These are phyloP conservation scores for Rhizopus delemar DNA, from an alignment of 371 early-diverging fungal species.

Conservation along the genomic window DNA sequence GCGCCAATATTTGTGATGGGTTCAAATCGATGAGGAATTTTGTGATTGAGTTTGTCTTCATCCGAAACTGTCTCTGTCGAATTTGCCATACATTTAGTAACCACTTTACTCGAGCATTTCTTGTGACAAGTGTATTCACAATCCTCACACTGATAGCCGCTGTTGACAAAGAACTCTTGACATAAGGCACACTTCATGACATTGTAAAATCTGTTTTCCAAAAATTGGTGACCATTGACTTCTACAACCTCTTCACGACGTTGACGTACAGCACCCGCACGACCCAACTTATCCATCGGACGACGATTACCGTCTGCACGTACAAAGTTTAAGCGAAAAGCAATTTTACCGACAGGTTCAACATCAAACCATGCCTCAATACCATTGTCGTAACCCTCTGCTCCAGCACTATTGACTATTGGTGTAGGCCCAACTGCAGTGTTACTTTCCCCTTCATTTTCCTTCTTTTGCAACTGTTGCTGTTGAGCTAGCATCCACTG, in stretches of 20 bases:
- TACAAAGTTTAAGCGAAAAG: constrained; percentile 75
- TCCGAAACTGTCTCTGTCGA: constrained; percentile 57
- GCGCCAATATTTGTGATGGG: constrained; percentile 73
- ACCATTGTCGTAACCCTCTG: constrained; percentile 40
- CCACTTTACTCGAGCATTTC: constrained; percentile 26
- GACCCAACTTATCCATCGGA: constrained; percentile 73
- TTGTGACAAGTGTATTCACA: constrained; percentile 37
- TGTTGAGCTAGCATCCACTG: constrained; percentile 38
- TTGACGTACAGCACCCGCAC: constrained; percentile 88
- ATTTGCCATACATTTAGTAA: constrained; percentile 26
- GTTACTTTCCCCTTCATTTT: constrained; percentile 5
- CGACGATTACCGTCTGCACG: constrained; percentile 49
- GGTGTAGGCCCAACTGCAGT: constrained; percentile 3
- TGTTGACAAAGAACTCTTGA: constrained; percentile 83
- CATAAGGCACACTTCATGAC: constrained; percentile 95
- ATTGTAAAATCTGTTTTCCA: constrained; percentile 79
- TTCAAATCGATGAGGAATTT: constrained; percentile 93
- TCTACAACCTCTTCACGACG: constrained; percentile 69
- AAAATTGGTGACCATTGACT: constrained; percentile 89
- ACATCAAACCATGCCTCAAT: constrained; percentile 86
- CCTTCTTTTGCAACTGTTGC: constrained; percentile 39
- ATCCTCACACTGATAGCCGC: constrained; percentile 86
- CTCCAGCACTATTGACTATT: constrained; percentile 2
- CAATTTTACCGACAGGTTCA: constrained; percentile 88
- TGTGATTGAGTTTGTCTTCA: constrained; percentile 76